phyloP scores from a whole-genome alignment of 2,329 filamentous ascomycete genomes.

The Gaeumannomyces tritici region DNA sequence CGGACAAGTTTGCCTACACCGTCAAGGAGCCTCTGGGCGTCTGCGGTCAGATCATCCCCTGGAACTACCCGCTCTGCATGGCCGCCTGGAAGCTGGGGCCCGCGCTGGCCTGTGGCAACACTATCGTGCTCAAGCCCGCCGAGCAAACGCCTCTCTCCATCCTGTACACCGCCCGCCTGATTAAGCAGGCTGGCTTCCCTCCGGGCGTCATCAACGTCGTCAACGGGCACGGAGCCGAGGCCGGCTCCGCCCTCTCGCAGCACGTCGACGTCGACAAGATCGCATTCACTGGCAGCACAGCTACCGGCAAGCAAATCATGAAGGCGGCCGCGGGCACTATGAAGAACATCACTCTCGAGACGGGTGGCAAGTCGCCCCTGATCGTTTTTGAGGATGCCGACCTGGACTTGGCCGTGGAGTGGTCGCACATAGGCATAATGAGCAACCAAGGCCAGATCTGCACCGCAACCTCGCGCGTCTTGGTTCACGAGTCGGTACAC shows the following conservation, averaged over 20 bases:
- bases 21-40: conserved; percentile 70
- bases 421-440: conserved; percentile 34
- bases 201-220: conserved; percentile 66
- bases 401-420: conserved; percentile 52
- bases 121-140: conserved; percentile 52
- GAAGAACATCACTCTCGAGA: conserved; percentile 53
- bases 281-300: conserved; percentile 62
- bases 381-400: conserved; percentile 54
- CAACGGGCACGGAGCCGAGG: conserved; percentile 56
- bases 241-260: conserved; percentile 54
- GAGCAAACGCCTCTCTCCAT: conserved; percentile 57
- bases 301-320: conserved; percentile 62
- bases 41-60: conserved; percentile 68
- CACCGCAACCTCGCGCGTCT: conserved; percentile 48
- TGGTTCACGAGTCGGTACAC: conserved; percentile 48
- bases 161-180: conserved; percentile 52
- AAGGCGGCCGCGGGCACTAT: conserved; percentile 53
- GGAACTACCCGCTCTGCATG: conserved; percentile 74
- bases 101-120: conserved; percentile 55
- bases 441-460: conserved; percentile 53
- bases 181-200: conserved; percentile 66
- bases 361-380: conserved; percentile 52
- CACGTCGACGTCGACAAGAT: conserved; percentile 60
- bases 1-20: conserved; percentile 66
- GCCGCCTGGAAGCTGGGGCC: conserved; percentile 70